Evolutionary conservation across 495 filamentous ascomycete species (phyloP), one percentile per base, ranked within the genome.

Genomic region (Penicillium daleae): DNA sequence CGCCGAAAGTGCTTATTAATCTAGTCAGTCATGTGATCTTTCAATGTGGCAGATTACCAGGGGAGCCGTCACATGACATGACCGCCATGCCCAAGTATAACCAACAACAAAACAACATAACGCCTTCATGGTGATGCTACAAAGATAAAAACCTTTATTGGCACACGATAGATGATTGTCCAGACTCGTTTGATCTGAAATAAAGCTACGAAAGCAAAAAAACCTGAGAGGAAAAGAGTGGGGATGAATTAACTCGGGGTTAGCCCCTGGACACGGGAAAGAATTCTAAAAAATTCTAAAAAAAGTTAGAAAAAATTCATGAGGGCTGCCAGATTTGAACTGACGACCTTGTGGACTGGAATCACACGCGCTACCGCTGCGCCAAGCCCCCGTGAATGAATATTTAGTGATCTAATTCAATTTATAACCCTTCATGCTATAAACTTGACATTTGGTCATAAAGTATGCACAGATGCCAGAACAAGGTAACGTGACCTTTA

Each of bases 261-360:
- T 35, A 35, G 33, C 33, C n/a, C n/a, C n/a, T n/a, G 35, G 13
- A 1, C 13, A 39, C 17, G 35, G 13, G 17, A 39, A 39, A 39
- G 17, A 39, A 17, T 39, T 12, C 13, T 17, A 39, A 39, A 39
- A 15, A 12, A 22, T 48, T 21, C 19, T 48, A 26, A 24, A 27
- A 4, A 4, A 27, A 22, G 0, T 2, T 8, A 49, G n/a, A n/a
- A 49, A 49, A 49, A 49, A 5, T 27, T 49, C 8, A 22, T 49
- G 49, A 51, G 49, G 49, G 49, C 49, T 52, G 29, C 49, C 49
- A 52, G 49, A 52, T 52, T 52, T 52, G 49, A 52, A 52, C 49
- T 52, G 49, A 52, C 29, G 49, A 52, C 49, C 49, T 52, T 52
- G 49, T 52, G 49, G 49, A 52, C 49, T 52, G 49, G 49, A 52